Percentiles rank a stretch among this genome's conserved stretches.
Evolutionary conservation across 441 rosid species (phyloP).

Genomic region (Populus hybrid): DNA sequence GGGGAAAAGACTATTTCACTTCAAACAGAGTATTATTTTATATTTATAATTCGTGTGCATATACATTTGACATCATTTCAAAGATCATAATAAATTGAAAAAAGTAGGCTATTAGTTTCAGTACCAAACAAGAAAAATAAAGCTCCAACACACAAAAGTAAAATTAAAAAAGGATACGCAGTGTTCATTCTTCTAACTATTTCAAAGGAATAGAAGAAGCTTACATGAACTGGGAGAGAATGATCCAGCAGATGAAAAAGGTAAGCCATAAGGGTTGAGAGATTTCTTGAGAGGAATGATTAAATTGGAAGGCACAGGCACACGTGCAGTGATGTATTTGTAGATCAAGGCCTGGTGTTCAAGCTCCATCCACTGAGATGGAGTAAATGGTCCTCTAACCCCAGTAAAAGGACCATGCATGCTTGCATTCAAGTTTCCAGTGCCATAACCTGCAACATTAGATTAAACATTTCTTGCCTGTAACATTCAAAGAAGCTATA

Average conservation of each 20-base stretch:
- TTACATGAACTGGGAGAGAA: constrained; percentile 47
- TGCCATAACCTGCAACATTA: constrained; percentile 32
- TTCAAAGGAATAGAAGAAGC: constrained; percentile 16
- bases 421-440: constrained; percentile 29
- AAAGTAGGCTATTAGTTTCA: not conserved
- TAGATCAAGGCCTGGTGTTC: constrained; percentile 79
- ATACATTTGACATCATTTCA: not conserved
- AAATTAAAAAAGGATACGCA: not conserved
- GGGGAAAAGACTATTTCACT: not conserved
- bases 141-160: not conserved
- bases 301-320: constrained; percentile 56
- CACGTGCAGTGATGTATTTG: constrained; percentile 56
- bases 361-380: constrained; percentile 70
- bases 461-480: not conserved
- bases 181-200: not conserved
- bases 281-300: constrained; percentile 57
- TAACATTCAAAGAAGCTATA: constrained; percentile 11
- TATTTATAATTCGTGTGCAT: constrained; percentile 3
- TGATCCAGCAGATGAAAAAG: constrained; percentile 31
- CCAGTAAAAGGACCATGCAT: constrained; percentile 44
- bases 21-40: constrained; percentile 8
- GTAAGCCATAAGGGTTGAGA: constrained; percentile 29
- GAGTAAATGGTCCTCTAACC: constrained; percentile 52
- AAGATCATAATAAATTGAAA: not conserved
- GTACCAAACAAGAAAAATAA: not conserved